A percentile compares a stretch with the other conserved stretches of the same genome.
These are phyloP conservation scores for Diospyros lotus DNA, from an alignment of 148 eudicot species.

Conservation along the genomic window DNA sequence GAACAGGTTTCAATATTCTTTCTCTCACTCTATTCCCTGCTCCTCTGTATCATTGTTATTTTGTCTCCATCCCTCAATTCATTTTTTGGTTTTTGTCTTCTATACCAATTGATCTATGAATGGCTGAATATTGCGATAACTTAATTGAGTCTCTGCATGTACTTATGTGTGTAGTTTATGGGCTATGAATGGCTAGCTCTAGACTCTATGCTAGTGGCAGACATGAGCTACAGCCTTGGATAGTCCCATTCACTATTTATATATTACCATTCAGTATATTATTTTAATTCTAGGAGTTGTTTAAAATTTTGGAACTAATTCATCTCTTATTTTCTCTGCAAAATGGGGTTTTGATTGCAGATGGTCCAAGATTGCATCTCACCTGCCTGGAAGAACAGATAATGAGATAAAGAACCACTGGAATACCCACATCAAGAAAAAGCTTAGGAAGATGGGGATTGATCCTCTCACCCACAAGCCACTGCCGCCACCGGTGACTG, in stretches of 20 bases:
- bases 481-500: conserved; percentile 19
- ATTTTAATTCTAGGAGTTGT: too few relatives aligned
- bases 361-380: conserved; percentile 65
- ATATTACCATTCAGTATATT: not conserved
- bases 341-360: conserved; percentile 15
- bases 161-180: too few relatives aligned
- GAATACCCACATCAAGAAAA: conserved; percentile 61
- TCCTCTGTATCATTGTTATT: not conserved
- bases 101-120: too few relatives aligned
- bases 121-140: too few relatives aligned
- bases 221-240: conserved; percentile 12
- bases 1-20: conserved; percentile 29
- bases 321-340: too few relatives aligned
- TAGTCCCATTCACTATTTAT: not conserved
- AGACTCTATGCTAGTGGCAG: conserved; percentile 11
- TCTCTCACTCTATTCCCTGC: not conserved
- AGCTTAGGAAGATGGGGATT: conserved; percentile 53
- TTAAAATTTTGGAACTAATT: too few relatives aligned
- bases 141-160: too few relatives aligned
- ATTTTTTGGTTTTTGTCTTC: too few relatives aligned
- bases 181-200: too few relatives aligned
- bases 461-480: conserved; percentile 60
- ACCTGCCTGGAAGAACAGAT: conserved; percentile 59
- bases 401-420: conserved; percentile 62
- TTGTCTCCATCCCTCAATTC: not conserved